phyloP scores from a whole-genome alignment of 768 basidiomycete species.

The Boletus rex-veris region DNA sequence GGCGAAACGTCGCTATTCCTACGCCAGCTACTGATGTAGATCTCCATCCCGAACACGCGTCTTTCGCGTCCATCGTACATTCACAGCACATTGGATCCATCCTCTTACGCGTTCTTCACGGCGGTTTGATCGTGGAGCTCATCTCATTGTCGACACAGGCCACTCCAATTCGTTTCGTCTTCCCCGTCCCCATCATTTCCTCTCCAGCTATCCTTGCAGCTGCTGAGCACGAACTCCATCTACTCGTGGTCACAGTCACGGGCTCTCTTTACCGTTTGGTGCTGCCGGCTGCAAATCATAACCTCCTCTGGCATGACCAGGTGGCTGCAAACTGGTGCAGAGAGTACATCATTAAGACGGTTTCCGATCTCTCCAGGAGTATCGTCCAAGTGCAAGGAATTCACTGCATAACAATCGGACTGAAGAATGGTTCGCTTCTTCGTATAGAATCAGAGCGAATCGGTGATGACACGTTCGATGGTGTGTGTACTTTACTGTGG shows the following conservation, averaged over 20 bases:
- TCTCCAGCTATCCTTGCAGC: slow-evolving; percentile 61
- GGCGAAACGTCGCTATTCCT: slow-evolving; percentile 50
- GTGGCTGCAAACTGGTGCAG: slow-evolving; percentile 54
- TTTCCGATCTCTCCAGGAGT: slow-evolving; percentile 40
- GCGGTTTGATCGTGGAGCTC: slow-evolving; percentile 71
- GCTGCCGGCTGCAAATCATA: slow-evolving; percentile 53
- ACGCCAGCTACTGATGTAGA: slow-evolving; percentile 36
- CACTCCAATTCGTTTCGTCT: slow-evolving; percentile 71
- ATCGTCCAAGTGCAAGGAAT: slow-evolving; percentile 66
- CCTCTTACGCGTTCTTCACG: slow-evolving; percentile 71
- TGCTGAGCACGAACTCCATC: slow-evolving; percentile 49
- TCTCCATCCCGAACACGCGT: slow-evolving; percentile 70
- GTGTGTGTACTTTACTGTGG: slow-evolving; percentile 39
- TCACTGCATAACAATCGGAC: slow-evolving; percentile 60
- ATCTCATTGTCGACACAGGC: slow-evolving; percentile 65
- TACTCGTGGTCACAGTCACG: slow-evolving; percentile 62
- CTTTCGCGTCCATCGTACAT: slow-evolving; percentile 55
- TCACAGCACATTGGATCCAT: slow-evolving; percentile 59
- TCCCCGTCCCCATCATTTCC: slow-evolving; percentile 65
- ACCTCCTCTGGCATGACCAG: slow-evolving; percentile 57
- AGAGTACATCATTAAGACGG: slow-evolving; percentile 63
- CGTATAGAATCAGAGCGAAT: slow-evolving; percentile 64
- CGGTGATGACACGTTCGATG: slow-evolving; percentile 52
- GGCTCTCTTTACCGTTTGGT: slow-evolving; percentile 75
- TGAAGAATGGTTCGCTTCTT: slow-evolving; percentile 61